phyloP scores from a whole-genome alignment of 2,329 filamentous ascomycete genomes.

The Macroventuria anomochaeta region DNA sequence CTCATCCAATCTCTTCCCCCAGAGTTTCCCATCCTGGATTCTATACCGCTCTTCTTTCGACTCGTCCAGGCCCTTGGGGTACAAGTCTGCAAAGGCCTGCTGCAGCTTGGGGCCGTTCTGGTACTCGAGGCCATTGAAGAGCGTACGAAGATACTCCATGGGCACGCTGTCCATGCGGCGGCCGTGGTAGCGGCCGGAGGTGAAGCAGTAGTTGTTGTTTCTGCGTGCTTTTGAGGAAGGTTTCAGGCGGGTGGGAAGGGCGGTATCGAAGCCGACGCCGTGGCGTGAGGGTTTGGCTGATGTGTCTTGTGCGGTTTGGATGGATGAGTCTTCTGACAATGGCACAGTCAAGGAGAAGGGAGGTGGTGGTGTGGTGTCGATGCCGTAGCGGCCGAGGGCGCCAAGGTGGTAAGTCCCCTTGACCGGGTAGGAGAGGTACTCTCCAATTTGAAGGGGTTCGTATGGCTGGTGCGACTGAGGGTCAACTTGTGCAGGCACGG shows the following conservation, averaged over 20 bases:
- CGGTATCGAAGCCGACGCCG: conserved; percentile 9
- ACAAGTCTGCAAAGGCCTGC: conserved; percentile 9
- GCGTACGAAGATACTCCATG: conserved; percentile 9
- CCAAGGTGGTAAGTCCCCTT: conserved; percentile 21
- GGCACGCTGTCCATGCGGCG: conserved; percentile 16
- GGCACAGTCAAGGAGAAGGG: conserved; percentile 13
- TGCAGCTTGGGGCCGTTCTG: conserved; percentile 4
- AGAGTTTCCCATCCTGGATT: conserved; percentile 11
- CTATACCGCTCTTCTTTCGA: conserved; percentile 9
- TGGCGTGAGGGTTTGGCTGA: conserved; percentile 1
- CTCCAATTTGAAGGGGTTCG: conserved; percentile 13
- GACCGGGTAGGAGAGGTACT: conserved; percentile 17
- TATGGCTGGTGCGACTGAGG: conserved; percentile 9
- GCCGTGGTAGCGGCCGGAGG: conserved; percentile 10
- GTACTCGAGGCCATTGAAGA: conserved; percentile 5
- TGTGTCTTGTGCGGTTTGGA: background rate
- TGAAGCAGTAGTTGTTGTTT: conserved; percentile 15
- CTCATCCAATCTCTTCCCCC: conserved; percentile 12
- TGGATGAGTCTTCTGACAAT: conserved; percentile 2
- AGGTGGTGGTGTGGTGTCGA: background rate
- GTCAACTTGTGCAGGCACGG: conserved; percentile 5
- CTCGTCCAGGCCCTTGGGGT: conserved; percentile 13
- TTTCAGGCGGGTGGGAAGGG: background rate
- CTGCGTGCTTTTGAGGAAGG: background rate
- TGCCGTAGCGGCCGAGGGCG: conserved; percentile 19